A percentile compares a stretch with the other conserved stretches of the same genome.
Conservation (phyloP, 2,329 filamentous ascomycete genomes). For the Aureobasidium lini region DNA sequence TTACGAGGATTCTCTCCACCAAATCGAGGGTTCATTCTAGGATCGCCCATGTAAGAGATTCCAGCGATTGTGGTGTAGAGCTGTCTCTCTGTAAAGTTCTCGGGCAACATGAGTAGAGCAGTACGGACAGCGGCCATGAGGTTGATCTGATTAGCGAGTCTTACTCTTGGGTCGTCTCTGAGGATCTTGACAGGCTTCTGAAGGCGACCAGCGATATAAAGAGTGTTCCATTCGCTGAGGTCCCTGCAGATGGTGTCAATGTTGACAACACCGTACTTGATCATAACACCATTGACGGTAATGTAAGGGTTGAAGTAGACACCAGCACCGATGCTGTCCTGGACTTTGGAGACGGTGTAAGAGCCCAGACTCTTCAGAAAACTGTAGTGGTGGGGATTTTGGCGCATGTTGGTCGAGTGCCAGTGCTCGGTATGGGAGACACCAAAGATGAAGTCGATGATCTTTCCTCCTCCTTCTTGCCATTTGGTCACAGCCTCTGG, state of each 20-base stretch:
- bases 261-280: slow-evolving; percentile 97
- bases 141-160: slow-evolving; percentile 93
- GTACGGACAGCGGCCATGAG: slow-evolving; percentile 85
- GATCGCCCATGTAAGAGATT: slow-evolving; percentile 90
- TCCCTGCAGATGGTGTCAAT: slow-evolving; percentile 82
- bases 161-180: slow-evolving; percentile 83
- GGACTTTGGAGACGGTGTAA: slow-evolving; percentile 72
- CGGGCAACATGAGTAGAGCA: slow-evolving; percentile 76
- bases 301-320: slow-evolving; percentile 98
- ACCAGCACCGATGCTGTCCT: slow-evolving; percentile 83
- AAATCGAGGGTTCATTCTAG: slow-evolving; percentile 69
- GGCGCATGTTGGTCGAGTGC: slow-evolving; percentile 84
- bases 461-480: slow-evolving; percentile 82
- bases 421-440: slow-evolving; percentile 93
- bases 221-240: slow-evolving; percentile 81
- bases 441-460: slow-evolving; percentile 98
- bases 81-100: slow-evolving; percentile 75
- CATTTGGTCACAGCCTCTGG: slow-evolving; percentile 74
- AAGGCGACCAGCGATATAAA: slow-evolving; percentile 91
- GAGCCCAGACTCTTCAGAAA: slow-evolving; percentile 76
- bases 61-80: slow-evolving; percentile 87
- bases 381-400: slow-evolving; percentile 91
- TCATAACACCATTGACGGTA: slow-evolving; percentile 86
- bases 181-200: slow-evolving; percentile 98
- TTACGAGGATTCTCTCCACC: slow-evolving; percentile 88